Conservation (phyloP, 2,329 filamentous ascomycete species). For the Colletotrichum melonis region DNA sequence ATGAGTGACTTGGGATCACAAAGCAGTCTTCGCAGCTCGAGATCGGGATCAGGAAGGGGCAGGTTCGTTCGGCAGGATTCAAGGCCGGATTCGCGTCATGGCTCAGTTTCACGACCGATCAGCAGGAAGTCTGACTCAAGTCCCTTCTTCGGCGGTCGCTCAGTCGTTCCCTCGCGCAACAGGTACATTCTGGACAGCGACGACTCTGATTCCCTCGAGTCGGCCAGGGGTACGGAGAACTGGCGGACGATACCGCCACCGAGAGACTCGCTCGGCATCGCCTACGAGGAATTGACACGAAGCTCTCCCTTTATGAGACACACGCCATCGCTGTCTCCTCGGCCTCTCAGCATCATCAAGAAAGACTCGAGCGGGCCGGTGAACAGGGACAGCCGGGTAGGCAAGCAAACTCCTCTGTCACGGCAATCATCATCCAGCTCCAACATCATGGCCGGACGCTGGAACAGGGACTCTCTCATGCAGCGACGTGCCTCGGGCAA, state of each 20-base stretch:
- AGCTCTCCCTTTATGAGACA: constrained; percentile 28
- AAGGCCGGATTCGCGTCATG: constrained; percentile 13
- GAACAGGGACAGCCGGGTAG: constrained; percentile 22
- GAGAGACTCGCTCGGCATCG: constrained; percentile 32
- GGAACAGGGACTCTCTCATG: constrained; percentile 24
- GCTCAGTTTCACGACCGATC: constrained; percentile 31
- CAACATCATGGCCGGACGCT: constrained; percentile 22
- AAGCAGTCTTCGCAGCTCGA: constrained; percentile 19
- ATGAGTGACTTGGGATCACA: constrained; percentile 9
- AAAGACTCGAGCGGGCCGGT: constrained; percentile 26
- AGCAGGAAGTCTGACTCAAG: constrained; percentile 36
- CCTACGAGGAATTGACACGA: constrained; percentile 31
- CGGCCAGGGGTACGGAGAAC: constrained; percentile 26
- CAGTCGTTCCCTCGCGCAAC: constrained; percentile 32
- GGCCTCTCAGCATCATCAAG: constrained; percentile 33
- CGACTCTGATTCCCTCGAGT: constrained; percentile 19
- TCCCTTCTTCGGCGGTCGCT: constrained; percentile 35
- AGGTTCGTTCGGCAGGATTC: constrained; percentile 29
- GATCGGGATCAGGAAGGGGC: constrained; percentile 25
- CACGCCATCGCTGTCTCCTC: constrained; percentile 25
- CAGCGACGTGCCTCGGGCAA: constrained; percentile 15
- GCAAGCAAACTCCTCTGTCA: constrained; percentile 27
- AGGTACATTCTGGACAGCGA: constrained; percentile 30
- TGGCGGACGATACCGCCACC: constrained; percentile 27
- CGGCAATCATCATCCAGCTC: constrained; percentile 30